A percentile compares a stretch with the other conserved stretches of the same genome.
Conservation (phyloP, 1,284 basidiomycete genomes). For the Filobasidium uniguttulatum region DNA sequence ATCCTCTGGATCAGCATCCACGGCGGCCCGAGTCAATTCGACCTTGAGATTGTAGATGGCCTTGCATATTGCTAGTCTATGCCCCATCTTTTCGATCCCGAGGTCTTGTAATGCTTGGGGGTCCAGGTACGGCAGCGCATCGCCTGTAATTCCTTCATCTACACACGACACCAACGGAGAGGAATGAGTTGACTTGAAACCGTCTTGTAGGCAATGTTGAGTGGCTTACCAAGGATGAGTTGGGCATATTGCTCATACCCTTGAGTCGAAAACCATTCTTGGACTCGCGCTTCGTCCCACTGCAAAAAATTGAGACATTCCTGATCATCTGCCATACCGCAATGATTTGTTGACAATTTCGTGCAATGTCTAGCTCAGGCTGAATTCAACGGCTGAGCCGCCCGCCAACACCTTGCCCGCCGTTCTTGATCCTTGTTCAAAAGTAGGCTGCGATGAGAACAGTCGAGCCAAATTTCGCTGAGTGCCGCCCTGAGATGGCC, state of each 20-base stretch:
- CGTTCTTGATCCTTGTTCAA: too few relatives aligned
- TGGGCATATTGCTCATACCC: slow-evolving; percentile 69
- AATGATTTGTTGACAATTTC: too few relatives aligned
- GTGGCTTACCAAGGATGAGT: slow-evolving; percentile 36
- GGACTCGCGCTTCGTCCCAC: slow-evolving; percentile 72
- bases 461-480: too few relatives aligned
- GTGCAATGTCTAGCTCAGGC: too few relatives aligned
- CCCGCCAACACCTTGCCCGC: too few relatives aligned
- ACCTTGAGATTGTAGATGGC: slow-evolving; percentile 79
- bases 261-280: slow-evolving; percentile 55
- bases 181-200: background rate
- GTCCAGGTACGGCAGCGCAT: slow-evolving; percentile 68
- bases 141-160: slow-evolving; percentile 85
- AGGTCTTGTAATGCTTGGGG: slow-evolving; percentile 67
- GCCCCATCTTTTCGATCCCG: slow-evolving; percentile 71
- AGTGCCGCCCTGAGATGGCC: too few relatives aligned
- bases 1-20: background rate
- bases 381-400: too few relatives aligned
- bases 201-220: slow-evolving; percentile 1
- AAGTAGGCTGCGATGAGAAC: too few relatives aligned
- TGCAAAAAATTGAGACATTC: slow-evolving; percentile 36
- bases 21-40: slow-evolving; percentile 27
- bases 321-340: too few relatives aligned
- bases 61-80: slow-evolving; percentile 74
- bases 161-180: slow-evolving; percentile 4